Evolutionary conservation across 73 alveolate genomes (phyloP), one percentile per base, ranked within the genome.

Genomic region (Breviolum minutum): DNA sequence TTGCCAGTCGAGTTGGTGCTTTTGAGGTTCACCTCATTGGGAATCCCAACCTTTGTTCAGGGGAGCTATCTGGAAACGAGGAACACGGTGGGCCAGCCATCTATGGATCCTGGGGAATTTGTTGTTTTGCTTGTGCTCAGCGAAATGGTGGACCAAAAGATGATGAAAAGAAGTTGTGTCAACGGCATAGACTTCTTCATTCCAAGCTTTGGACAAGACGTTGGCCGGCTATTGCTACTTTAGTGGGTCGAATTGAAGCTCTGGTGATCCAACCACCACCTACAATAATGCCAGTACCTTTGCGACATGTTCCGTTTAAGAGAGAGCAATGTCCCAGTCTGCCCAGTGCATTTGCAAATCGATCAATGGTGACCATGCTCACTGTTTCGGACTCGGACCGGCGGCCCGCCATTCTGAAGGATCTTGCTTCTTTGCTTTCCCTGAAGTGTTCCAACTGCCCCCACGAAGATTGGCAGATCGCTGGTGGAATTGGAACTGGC

Each of bases 201-300:
- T 81, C 90, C 68, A 81, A 81, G 90, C 90, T 81, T 6, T 81
- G 90, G 90, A 48, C 90, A 40, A 13, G 90, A 81, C 90, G 24
- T 54, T 81, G 90, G 90, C 90, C 90, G 20, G 90, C 40, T 54
- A 20, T 81, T 54, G 12, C 32, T 30, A 48, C 32, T 24, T 13
- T 81, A 71, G 70, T 81, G 10, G 32, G 48, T 40, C 40, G 60
- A 40, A 81, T 81, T 22, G 90, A 71, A 6, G 22, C 90, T 40
- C 30, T 81, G 90, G 69, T 54, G 48, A 81, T 81, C 40, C 90
- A 54, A 48, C 48, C 90, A 32, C 90, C 90, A 6, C 70, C 13
- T 17, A 69, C 29, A 2, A n/a, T 13, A 48, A 40, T 6, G 29
- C 90, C 90, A 20, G 70, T 81, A 69, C 40, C 14, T 16, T 40